A percentile compares a stretch with the other conserved stretches of the same genome.
These are phyloP conservation scores for Citrus sinensis DNA, from an alignment of 345 rosid species.

Conservation along the genomic window DNA sequence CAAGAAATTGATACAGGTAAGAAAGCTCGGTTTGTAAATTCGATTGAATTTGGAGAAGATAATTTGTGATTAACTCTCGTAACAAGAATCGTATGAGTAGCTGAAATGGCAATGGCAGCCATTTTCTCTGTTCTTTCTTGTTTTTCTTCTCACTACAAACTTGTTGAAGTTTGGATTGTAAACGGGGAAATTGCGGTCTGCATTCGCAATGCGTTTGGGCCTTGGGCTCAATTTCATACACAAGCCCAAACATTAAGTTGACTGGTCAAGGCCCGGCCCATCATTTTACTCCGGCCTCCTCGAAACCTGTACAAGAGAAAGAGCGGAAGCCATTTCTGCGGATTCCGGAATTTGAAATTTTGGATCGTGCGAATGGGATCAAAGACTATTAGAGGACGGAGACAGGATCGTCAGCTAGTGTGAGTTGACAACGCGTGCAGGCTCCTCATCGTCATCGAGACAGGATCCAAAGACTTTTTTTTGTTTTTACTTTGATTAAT, in stretches of 20 bases:
- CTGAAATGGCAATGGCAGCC: conserved; percentile 8
- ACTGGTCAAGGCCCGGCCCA: not conserved
- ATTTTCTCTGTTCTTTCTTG: not conserved
- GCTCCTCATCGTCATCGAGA: no score
- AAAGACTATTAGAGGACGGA: not conserved
- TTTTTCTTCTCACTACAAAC: no score
- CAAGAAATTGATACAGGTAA: conserved; percentile 6
- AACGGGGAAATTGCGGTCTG: not conserved
- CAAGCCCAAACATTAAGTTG: not conserved
- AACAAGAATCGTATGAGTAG: not conserved
- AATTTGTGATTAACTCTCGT: not conserved
- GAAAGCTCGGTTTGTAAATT: not conserved
- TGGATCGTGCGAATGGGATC: not conserved
- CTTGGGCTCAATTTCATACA: fast-evolving
- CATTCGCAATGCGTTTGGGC: not conserved
- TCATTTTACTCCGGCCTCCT: not conserved
- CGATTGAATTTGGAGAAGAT: not conserved
- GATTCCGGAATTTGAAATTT: not conserved
- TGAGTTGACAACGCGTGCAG: not conserved
- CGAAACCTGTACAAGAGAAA: not conserved
- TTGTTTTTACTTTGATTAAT: not conserved
- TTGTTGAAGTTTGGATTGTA: not conserved
- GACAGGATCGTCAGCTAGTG: no score
- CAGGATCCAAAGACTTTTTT: not conserved
- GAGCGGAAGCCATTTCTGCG: not conserved